Evolutionary conservation across 2,329 filamentous ascomycete genomes (phyloP).

Genomic region (Metarhizium guizhouense): DNA sequence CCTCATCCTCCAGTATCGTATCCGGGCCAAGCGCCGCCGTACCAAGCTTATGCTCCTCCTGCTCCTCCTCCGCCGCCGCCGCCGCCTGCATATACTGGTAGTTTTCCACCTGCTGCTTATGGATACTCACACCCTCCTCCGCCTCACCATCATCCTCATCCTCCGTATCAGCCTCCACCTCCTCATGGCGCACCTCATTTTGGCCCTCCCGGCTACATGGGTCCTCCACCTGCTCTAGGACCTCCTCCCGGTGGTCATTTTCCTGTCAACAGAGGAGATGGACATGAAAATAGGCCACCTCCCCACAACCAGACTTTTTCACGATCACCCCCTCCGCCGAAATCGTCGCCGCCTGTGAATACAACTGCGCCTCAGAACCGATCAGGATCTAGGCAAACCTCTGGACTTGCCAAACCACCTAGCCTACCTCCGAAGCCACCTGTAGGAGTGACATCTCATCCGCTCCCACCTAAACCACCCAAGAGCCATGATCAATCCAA

Average conservation of each 20-base stretch:
- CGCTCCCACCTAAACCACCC: slow-evolving; percentile 24
- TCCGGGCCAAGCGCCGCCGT: slow-evolving; percentile 14
- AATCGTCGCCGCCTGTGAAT: neutral
- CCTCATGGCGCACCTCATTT: slow-evolving; percentile 11
- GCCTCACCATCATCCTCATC: slow-evolving; percentile 13
- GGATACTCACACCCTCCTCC: slow-evolving; percentile 13
- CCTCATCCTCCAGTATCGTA: slow-evolving; percentile 13
- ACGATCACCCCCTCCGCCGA: slow-evolving; percentile 2
- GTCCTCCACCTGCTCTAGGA: slow-evolving; percentile 6
- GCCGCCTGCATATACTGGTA: slow-evolving; percentile 10
- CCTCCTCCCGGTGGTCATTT: slow-evolving; percentile 5
- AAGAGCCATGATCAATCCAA: slow-evolving; percentile 19
- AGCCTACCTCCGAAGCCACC: slow-evolving; percentile 8
- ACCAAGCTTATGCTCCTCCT: slow-evolving; percentile 13
- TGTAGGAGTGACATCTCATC: slow-evolving; percentile 9
- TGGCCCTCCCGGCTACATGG: slow-evolving; percentile 9
- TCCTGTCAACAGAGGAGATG: neutral
- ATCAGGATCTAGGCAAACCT: neutral
- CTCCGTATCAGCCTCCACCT: slow-evolving; percentile 13
- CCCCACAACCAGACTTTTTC: slow-evolving; percentile 5
- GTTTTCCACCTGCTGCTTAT: slow-evolving; percentile 16
- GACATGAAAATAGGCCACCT: slow-evolving; percentile 3
- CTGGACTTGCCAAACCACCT: slow-evolving; percentile 2
- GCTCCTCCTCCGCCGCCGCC: slow-evolving; percentile 4
- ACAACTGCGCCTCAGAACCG: neutral